These are phyloP conservation scores for Pugionium cornutum DNA, from an alignment of 345 rosid species.

Conservation along the genomic window DNA sequence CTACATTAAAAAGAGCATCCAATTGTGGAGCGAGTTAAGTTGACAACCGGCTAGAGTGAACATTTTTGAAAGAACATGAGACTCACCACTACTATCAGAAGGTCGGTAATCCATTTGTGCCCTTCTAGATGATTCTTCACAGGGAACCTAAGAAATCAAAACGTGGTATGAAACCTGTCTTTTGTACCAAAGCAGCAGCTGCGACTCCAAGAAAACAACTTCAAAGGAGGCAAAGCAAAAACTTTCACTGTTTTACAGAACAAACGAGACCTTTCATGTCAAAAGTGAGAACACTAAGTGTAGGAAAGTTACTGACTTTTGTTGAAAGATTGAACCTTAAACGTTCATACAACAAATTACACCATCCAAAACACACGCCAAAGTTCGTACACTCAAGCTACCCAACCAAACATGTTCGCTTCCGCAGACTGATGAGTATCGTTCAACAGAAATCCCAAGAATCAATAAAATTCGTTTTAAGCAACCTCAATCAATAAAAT, in stretches of 20 bases:
- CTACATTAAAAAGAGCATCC: neutral
- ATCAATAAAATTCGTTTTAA: neutral
- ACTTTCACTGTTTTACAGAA: neutral
- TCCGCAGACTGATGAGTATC: neutral
- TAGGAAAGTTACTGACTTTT: neutral
- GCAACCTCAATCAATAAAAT: neutral
- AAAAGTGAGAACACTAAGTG: neutral
- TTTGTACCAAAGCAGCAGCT: conserved; percentile 29
- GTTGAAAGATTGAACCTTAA: neutral
- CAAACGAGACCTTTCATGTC: conserved; percentile 12
- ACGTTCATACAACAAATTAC: too few species aligned
- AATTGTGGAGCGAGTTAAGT: neutral
- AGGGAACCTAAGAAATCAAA: conserved; percentile 15
- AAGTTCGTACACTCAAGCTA: conserved; percentile 19
- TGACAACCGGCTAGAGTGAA: neutral
- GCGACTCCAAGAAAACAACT: conserved; percentile 22
- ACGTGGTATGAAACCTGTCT: conserved; percentile 18
- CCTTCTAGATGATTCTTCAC: conserved; percentile 26
- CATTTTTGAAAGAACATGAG: conserved; percentile 14
- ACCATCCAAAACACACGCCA: neutral
- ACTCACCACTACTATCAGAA: conserved; percentile 78
- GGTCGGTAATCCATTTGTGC: conserved; percentile 55
- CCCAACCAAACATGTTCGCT: conserved; percentile 7
- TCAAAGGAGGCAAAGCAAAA: conserved; percentile 1
- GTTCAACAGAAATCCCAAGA: conserved; percentile 8